These are phyloP conservation scores for Usnea hakonensis DNA, from an alignment of 495 filamentous ascomycete genomes.

Conservation along the genomic window DNA sequence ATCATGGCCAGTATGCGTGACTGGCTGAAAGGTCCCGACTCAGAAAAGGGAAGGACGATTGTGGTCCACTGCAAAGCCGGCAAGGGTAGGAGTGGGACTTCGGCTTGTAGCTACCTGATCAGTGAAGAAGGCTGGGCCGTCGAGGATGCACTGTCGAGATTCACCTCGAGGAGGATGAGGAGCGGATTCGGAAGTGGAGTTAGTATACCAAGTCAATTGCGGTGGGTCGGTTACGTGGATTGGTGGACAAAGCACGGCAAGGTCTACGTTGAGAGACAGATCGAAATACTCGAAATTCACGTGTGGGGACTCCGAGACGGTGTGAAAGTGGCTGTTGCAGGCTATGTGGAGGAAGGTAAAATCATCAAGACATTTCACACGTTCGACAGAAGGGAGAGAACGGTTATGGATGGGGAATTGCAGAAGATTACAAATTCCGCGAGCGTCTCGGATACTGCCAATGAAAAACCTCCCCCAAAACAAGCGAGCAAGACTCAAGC, in stretches of 20 bases:
- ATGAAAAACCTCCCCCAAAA: slow-evolving; percentile 24
- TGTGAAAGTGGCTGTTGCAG: slow-evolving; percentile 79
- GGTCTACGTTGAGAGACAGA: slow-evolving; percentile 69
- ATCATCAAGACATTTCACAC: slow-evolving; percentile 76
- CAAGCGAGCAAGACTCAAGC: slow-evolving; percentile 13
- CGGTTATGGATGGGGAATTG: slow-evolving; percentile 55
- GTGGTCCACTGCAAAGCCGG: slow-evolving; percentile 98
- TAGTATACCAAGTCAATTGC: slow-evolving; percentile 84
- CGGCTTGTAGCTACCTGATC: slow-evolving; percentile 81
- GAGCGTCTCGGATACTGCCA: slow-evolving; percentile 12
- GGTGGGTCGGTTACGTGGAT: slow-evolving; percentile 87
- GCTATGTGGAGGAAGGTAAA: slow-evolving; percentile 79
- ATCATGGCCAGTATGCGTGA: slow-evolving; percentile 88
- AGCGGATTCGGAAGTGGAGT: slow-evolving; percentile 81
- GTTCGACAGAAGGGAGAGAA: slow-evolving; percentile 65
- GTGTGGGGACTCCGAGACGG: slow-evolving; percentile 84
- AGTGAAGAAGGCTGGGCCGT: slow-evolving; percentile 79
- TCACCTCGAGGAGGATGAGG: slow-evolving; percentile 84
- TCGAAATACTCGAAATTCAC: slow-evolving; percentile 84
- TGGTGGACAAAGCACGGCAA: slow-evolving; percentile 71
- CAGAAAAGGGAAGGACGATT: slow-evolving; percentile 52
- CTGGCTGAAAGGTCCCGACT: slow-evolving; percentile 60
- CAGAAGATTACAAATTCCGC: slow-evolving; percentile 33
- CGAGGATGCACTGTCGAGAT: slow-evolving; percentile 68
- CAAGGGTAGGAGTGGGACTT: slow-evolving; percentile 88